Evolutionary conservation across 208 protist genomes (phyloP), one percentile per base, ranked within the genome.

Genomic region (Crithidia expoeki): DNA sequence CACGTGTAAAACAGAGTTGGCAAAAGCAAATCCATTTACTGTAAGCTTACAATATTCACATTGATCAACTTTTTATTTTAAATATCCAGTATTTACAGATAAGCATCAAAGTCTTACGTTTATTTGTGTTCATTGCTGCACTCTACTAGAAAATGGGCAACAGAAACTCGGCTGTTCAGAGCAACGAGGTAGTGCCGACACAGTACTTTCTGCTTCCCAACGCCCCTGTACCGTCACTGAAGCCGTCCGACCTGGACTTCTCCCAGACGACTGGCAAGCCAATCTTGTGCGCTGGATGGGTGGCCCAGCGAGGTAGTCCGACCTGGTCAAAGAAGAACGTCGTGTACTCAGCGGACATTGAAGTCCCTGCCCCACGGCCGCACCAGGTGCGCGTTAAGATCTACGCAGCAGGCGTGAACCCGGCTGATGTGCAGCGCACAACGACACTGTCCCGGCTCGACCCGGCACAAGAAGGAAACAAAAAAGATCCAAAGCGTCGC

Each of bases 391-490:
- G 82, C 16, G 78, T 93, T 58, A 84, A 84, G 57, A 42, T 93
- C 47, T 90, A 87, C 69, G 88, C 88, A 14, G 84, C 88, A 2
- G 80, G 78, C 30, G 75, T 93, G 51, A 93, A 90, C 58, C 77
- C 83, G 23, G 65, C 76, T 5, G 88, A 93, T 62, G 74, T 71
- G 17, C 80, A 82, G 40, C 84, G 84, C 27, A 72, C 76, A 2
- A 64, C 69, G 23, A 62, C 78, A 46, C 28, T 61, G 25, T 10
- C 60, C 49, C 19, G 30, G 23, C 25, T 44, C 4, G 44, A 42
- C 47, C 6, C 62, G 12, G 27, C 47, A 36, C 42, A 27, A 19
- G 34, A 51, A 46, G 28, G 38, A 17, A 74, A 40, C 36, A 16
- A 34, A 30, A 46, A 53, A 11, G 40, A 30, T 4, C 2, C 58